phyloP scores from a whole-genome alignment of 192 early-diverging fungal species.

The Dimargaris xerosporica region DNA sequence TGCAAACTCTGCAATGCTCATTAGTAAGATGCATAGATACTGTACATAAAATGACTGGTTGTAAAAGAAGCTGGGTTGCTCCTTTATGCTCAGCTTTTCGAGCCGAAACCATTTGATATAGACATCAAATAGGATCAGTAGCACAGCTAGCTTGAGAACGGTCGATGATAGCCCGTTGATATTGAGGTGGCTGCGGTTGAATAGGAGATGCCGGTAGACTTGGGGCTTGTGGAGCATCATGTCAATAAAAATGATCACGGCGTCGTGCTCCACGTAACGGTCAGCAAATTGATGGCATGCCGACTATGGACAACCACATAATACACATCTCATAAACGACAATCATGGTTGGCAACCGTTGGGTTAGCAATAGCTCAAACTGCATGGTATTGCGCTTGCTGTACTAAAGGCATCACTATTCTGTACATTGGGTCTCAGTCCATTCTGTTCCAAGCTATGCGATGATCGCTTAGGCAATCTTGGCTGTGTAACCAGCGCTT shows the following conservation, averaged over 20 bases:
- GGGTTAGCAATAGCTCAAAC: too few relatives aligned
- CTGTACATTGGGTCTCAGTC: too few relatives aligned
- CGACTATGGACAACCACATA: constrained; percentile 32
- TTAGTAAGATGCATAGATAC: constrained; percentile 57
- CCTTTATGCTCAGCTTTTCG: constrained; percentile 42
- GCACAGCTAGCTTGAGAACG: constrained; percentile 56
- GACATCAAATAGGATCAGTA: constrained; percentile 79
- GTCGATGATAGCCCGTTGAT: constrained; percentile 33
- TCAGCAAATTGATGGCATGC: constrained; percentile 70
- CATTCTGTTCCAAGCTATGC: too few relatives aligned
- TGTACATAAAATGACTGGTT: constrained; percentile 44
- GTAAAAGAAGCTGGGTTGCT: constrained; percentile 42
- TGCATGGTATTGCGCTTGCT: too few relatives aligned
- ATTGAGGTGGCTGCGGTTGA: constrained; percentile 55
- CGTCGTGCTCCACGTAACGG: constrained; percentile 85
- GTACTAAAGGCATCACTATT: too few relatives aligned
- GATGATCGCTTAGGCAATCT: too few relatives aligned
- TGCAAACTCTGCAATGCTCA: constrained; percentile 34
- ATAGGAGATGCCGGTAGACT: constrained; percentile 73
- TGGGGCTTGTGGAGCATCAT: constrained; percentile 78
- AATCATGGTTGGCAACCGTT: too few relatives aligned
- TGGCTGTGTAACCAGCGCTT: too few relatives aligned
- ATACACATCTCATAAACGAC: too few relatives aligned
- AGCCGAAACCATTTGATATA: constrained; percentile 89
- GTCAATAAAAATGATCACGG: constrained; percentile 78